Evolutionary conservation across 352 stramenopile species (phyloP).

Genomic region (Phytophthora parvispora): DNA sequence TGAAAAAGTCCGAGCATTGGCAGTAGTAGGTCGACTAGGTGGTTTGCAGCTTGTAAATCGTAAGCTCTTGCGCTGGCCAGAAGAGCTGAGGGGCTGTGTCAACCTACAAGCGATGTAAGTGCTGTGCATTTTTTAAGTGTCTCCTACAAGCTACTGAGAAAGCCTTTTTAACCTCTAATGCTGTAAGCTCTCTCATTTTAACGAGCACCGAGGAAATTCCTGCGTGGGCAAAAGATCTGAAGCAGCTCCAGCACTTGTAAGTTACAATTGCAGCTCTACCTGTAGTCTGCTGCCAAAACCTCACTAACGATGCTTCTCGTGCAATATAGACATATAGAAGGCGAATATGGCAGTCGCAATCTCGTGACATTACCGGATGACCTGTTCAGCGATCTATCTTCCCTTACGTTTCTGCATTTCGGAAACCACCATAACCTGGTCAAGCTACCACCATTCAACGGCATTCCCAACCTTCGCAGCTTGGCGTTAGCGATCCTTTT

Average conservation of each 20-base stretch:
- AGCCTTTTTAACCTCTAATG: too few species aligned
- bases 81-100: constrained; percentile 21
- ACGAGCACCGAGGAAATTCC: constrained; percentile 22
- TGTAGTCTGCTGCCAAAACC: too few species aligned
- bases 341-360: constrained; percentile 29
- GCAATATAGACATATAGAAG: constrained; percentile 35
- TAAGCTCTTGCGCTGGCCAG: constrained; percentile 15
- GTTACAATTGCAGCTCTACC: too few species aligned
- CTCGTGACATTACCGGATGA: constrained; percentile 13
- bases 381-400: constrained; percentile 27
- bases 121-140: too few species aligned
- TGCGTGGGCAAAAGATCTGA: constrained; percentile 13
- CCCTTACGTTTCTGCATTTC: constrained; percentile 28
- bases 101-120: constrained; percentile 20
- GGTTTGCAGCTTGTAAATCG: constrained; percentile 39
- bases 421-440: constrained; percentile 21
- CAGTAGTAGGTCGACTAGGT: constrained; percentile 19
- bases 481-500: constrained; percentile 19
- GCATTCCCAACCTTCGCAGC: constrained; percentile 26
- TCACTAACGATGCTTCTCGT: too few species aligned
- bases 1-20: constrained; percentile 14
- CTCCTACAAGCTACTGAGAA: too few species aligned
- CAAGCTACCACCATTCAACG: constrained; percentile 13
- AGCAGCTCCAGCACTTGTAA: constrained; percentile 28
- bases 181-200: constrained; percentile 24